phyloP scores from a whole-genome alignment of 768 basidiomycete species.

The Melanogaster broomeanus region DNA sequence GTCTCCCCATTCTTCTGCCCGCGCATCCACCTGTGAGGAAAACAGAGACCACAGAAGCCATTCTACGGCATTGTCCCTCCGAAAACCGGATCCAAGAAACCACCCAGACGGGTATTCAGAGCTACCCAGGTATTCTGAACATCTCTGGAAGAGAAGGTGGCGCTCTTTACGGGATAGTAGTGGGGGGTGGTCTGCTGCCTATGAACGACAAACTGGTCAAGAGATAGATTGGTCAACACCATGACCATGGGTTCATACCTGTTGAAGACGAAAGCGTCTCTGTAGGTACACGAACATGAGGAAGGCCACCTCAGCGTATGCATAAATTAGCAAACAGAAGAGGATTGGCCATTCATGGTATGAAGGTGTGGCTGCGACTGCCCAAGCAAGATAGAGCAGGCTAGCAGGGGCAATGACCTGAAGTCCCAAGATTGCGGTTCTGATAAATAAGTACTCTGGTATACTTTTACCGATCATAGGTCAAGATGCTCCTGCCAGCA shows the following conservation, averaged over 20 bases:
- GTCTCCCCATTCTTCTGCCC: constrained; percentile 43
- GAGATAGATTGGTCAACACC: neutral
- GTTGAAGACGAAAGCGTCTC: constrained; percentile 46
- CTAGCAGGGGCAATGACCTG: constrained; percentile 54
- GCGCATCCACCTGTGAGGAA: constrained; percentile 36
- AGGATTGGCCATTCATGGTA: neutral
- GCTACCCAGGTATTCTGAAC: constrained; percentile 28
- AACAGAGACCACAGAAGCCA: constrained; percentile 73
- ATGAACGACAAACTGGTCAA: neutral
- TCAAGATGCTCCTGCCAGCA: too few relatives aligned
- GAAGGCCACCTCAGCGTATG: constrained; percentile 49
- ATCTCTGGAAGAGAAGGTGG: constrained; percentile 49
- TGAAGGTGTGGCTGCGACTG: constrained; percentile 6
- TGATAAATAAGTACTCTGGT: constrained; percentile 57
- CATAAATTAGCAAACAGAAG: constrained; percentile 29
- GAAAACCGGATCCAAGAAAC: constrained; percentile 46
- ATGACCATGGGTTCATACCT: constrained; percentile 25
- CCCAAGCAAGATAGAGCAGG: constrained; percentile 36
- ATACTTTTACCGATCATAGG: constrained; percentile 53
- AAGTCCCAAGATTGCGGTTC: constrained; percentile 43
- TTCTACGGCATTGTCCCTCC: constrained; percentile 51
- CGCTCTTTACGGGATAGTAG: constrained; percentile 41
- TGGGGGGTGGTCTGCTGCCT: constrained; percentile 42
- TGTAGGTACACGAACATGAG: constrained; percentile 52
- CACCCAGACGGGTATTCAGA: constrained; percentile 47